A percentile compares a stretch with the other conserved stretches of the same genome.
Conservation (phyloP, 2,329 filamentous ascomycete species). For the Fusarium siculi region DNA sequence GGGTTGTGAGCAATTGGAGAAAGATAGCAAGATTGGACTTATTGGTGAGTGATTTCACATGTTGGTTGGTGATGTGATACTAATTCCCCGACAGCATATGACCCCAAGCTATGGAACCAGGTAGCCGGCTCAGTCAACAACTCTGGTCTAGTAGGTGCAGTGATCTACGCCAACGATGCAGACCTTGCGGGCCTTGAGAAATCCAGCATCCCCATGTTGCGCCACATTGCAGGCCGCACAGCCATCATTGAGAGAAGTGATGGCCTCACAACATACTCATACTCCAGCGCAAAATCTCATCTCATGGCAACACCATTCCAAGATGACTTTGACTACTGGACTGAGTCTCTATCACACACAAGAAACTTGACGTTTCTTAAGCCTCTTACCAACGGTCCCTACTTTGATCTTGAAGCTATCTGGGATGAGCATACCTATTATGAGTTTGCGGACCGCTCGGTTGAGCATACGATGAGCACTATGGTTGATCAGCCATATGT, state of each 20-base stretch:
- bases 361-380: conserved; percentile 74
- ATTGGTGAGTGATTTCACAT: conserved; percentile 44
- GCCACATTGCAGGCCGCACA: conserved; percentile 28
- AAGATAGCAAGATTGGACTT: conserved; percentile 52
- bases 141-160: neutral
- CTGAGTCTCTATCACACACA: conserved; percentile 72
- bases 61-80: neutral
- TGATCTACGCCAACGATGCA: conserved; percentile 34
- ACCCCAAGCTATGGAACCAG: conserved; percentile 38
- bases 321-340: conserved; percentile 59
- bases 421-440: conserved; percentile 83
- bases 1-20: conserved; percentile 46
- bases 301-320: conserved; percentile 62
- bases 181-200: conserved; percentile 1
- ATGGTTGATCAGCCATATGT: conserved; percentile 85
- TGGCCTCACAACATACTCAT: conserved; percentile 51
- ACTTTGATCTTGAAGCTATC: conserved; percentile 78
- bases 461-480: conserved; percentile 80
- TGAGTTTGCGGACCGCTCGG: conserved; percentile 75
- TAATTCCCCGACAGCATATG: conserved; percentile 16
- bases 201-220: conserved; percentile 20
- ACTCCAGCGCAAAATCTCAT: conserved; percentile 49
- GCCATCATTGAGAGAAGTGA: neutral
- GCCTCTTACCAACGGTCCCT: conserved; percentile 68
- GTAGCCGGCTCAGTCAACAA: neutral